Evolutionary conservation across 345 rosid species (phyloP), one percentile per base, ranked within the genome.

Genomic region (Xanthoceras sorbifolium): DNA sequence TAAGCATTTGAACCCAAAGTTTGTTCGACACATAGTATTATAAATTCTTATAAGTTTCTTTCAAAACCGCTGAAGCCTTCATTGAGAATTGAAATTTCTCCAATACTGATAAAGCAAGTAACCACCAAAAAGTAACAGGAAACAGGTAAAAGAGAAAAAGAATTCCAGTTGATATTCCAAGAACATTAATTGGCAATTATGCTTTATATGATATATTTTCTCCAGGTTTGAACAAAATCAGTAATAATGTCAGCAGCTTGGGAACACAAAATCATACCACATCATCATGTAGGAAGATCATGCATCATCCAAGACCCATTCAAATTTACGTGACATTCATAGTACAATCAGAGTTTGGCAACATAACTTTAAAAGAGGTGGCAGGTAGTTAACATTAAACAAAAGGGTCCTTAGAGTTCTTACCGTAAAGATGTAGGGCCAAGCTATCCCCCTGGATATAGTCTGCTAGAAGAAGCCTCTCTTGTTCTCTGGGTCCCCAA

Each of bases 401-500:
- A 61, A 32, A 65, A 9, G 62, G 18, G 29, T 12, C 59, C 38
- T 11, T 68, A 76, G 71, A 75, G 77, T 64, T 80, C 91, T 89
- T 65, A 95, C 99, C 99, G 50, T 95, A 93, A 46, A 93, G 91
- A 89, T 93, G 99, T 78, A 89, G 80, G 36, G 92, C 94, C 87
- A 95, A 87, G 88, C 98, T 92, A 87, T 93, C 99, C 59, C 98
- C 97, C n/a, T 80, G 87, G 64, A 87, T 80, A 85, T 88, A 95
- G 80, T 92, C 96, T 25, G 98, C 90, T 9, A 93, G 85, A 68
- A 95, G 94, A 80, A 93, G 99, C 72, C 99, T 85, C 76, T 95
- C 99, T 72, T 93, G 98, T 82, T 95, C 98, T 79, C 96, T 88
- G 12, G 96, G 97, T 9, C 99, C 98, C 98, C 98, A 93, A 76